Percentiles rank a stretch among this genome's conserved stretches.
phyloP scores from a whole-genome alignment of 257 asterid genomes.

The Solanum piurae region DNA sequence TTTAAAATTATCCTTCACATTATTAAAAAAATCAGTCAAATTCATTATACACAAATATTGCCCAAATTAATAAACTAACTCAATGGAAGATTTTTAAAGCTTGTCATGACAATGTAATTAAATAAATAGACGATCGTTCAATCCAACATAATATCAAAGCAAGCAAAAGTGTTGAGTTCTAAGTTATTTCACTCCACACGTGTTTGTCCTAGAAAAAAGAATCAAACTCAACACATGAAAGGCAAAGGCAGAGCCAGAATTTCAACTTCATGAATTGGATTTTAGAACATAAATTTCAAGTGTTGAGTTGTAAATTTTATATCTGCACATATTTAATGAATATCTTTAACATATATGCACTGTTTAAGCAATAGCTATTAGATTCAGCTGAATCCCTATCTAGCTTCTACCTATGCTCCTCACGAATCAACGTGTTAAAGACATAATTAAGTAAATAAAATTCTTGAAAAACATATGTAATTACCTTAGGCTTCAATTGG shows the following conservation, averaged over 20 bases:
- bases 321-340: neutral
- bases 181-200: neutral
- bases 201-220: neutral
- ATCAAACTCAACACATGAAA: neutral
- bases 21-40: neutral
- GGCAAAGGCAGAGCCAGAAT: fast-evolving
- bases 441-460: neutral
- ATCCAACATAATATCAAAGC: neutral
- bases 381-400: fast-evolving
- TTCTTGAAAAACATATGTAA: neutral
- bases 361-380: neutral
- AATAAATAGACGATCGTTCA: neutral
- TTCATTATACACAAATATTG: neutral
- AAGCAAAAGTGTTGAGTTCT: neutral
- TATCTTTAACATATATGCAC: neutral
- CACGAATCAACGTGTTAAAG: neutral
- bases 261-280: neutral
- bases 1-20: neutral
- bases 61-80: neutral
- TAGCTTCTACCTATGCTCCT: neutral
- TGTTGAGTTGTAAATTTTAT: neutral
- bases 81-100: neutral
- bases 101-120: neutral
- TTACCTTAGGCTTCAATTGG: conserved; percentile 45
- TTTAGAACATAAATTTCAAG: neutral